These are phyloP conservation scores for Prunus fruticosa DNA, from an alignment of 306 rosid genomes.

Conservation along the genomic window DNA sequence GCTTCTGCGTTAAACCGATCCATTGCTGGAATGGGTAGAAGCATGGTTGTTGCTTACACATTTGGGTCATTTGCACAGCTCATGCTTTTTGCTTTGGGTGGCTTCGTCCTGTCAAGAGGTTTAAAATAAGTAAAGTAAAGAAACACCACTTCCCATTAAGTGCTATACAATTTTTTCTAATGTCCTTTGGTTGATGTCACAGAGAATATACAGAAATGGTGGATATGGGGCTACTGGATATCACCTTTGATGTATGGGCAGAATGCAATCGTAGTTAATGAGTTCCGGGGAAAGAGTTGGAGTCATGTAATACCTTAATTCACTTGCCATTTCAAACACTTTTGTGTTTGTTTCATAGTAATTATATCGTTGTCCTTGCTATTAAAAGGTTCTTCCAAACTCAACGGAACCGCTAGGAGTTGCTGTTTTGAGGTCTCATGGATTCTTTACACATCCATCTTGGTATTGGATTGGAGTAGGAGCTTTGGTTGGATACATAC, in stretches of 20 bases:
- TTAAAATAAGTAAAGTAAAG: not conserved
- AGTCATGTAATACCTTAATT: not conserved
- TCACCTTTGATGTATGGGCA: constrained; percentile 29
- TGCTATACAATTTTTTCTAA: not conserved
- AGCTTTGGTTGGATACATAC: constrained; percentile 16
- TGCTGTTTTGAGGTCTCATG: constrained; percentile 39
- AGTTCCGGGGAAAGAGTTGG: constrained; percentile 22
- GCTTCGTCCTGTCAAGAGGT: constrained; percentile 55
- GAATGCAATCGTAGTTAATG: constrained; percentile 28
- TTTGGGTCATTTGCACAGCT: constrained; percentile 28
- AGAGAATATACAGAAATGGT: constrained; percentile 21
- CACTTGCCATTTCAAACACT: not conserved
- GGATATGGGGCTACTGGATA: constrained; percentile 28
- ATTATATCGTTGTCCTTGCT: not conserved
- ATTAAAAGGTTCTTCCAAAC: constrained; percentile 36
- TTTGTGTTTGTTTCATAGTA: not conserved
- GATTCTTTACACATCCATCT: constrained; percentile 34
- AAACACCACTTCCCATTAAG: too few relatives aligned
- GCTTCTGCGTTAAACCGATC: constrained; percentile 39
- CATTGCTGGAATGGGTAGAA: constrained; percentile 47
- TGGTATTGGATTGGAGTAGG: constrained; percentile 25
- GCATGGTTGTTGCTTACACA: constrained; percentile 38
- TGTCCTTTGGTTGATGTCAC: not conserved
- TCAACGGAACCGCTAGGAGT: constrained; percentile 39
- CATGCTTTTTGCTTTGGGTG: constrained; percentile 40